Evolutionary conservation across 306 rosid species (phyloP).

Genomic region (Rosa multiflora): DNA sequence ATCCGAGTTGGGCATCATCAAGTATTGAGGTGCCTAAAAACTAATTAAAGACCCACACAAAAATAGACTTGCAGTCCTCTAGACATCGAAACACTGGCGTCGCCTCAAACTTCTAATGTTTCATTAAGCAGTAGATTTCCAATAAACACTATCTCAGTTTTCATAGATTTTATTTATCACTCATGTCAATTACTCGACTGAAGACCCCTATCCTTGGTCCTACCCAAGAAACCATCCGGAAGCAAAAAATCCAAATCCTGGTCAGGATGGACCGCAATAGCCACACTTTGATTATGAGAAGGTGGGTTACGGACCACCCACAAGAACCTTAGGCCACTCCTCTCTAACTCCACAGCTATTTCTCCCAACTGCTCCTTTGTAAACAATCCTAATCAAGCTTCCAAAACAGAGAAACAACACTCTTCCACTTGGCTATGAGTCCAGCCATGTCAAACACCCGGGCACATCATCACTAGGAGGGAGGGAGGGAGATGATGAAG

Average conservation of each 20-base stretch:
- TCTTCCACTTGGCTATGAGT: too few species aligned
- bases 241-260: conserved; percentile 35
- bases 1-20: not conserved
- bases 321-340: conserved; percentile 41
- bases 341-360: conserved; percentile 42
- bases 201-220: conserved; percentile 43
- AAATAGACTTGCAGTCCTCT: not conserved
- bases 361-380: conserved; percentile 12
- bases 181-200: not conserved
- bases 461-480: too few species aligned
- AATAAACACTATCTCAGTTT: not conserved
- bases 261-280: conserved; percentile 14
- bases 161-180: not conserved
- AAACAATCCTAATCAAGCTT: too few species aligned
- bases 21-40: not conserved
- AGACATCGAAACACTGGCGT: not conserved
- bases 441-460: too few species aligned
- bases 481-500: too few species aligned
- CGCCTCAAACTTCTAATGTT: not conserved
- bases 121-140: not conserved
- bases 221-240: conserved; percentile 45
- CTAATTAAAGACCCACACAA: not conserved
- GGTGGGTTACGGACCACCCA: conserved; percentile 57
- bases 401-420: too few species aligned
- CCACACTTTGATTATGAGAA: not conserved